Evolutionary conservation across 2,329 filamentous ascomycete species (phyloP), one percentile per base, ranked within the genome.

Genomic region (Fusarium pseudoanthophilum): DNA sequence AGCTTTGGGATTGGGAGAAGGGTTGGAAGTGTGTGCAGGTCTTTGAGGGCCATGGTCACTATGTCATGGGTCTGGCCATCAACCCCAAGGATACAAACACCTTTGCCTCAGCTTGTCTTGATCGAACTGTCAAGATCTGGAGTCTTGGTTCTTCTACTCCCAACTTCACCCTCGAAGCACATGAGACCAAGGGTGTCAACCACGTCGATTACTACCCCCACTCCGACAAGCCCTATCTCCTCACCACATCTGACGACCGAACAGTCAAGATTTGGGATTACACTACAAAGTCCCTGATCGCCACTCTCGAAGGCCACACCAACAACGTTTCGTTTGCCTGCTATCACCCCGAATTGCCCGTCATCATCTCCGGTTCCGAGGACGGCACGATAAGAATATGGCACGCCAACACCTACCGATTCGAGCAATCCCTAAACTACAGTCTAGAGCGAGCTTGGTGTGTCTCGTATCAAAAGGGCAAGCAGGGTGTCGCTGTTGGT

Each of bases 221-320:
- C 79, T 91, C 90, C 76, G 91, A 92, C 80, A 92, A 92, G 82
- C 91, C 91, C 32, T 98, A 99, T 80, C 91, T 99, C 51, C 91
- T 99, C 73, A 99, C 96, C 30, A 98, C 95, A 20, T 97, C 95
- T 13, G 96, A 99, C 82, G 96, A 98, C 83, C 91, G 94, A 78
- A 98, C 95, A 2, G 94, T 98, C 78, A 98, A 98, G 87, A 91
- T 99, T 62, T 99, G 96, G 95, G 96, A 99, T 81, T 98, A 99
- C 86, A 98, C 95, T 18, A 98, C 95, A 55, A 99, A 99, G 85
- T 96, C 95, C 18, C 87, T 98, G 74, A 98, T 98, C 80, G 96
- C 96, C 36, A 98, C 95, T 6, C 88, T 99, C 53, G 96, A 99
- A 83, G 96, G 96, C 34, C 96, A 99, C 83, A 97, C 95, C 36